These are phyloP conservation scores for Hyphopichia fennica DNA, from an alignment of 1,139 yeast genomes.

Conservation along the genomic window DNA sequence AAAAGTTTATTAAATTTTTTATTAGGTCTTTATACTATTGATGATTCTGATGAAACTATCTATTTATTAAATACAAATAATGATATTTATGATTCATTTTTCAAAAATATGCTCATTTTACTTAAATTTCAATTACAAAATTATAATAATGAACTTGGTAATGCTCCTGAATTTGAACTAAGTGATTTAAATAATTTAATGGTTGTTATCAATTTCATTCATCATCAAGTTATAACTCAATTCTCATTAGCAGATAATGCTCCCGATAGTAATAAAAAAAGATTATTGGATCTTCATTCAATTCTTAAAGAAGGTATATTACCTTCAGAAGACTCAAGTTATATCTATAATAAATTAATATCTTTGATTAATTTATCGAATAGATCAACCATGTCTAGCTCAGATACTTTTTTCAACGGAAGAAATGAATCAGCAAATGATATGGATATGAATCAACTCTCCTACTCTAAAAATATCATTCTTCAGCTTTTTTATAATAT, in stretches of 20 bases:
- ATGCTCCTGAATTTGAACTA: conserved; percentile 9
- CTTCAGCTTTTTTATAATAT: conserved; percentile 17
- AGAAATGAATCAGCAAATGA: not conserved
- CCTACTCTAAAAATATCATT: conserved; percentile 16
- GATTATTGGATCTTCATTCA: conserved; percentile 4
- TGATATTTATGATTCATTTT: conserved; percentile 4
- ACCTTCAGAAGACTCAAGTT: conserved; percentile 9
- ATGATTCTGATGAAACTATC: not conserved
- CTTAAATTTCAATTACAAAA: conserved; percentile 8
- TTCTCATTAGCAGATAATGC: conserved; percentile 2
- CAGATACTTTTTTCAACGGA: not conserved
- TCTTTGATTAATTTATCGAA: conserved; percentile 8
- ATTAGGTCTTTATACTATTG: conserved; percentile 14
- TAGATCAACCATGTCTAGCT: not conserved
- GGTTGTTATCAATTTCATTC: conserved; percentile 9
- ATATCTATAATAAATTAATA: conserved; percentile 14
- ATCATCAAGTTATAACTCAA: conserved; percentile 6
- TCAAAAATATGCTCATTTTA: conserved; percentile 8
- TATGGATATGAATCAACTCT: not conserved
- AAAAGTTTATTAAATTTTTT: conserved; percentile 19
- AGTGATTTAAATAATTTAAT: conserved; percentile 11
- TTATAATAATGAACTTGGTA: not conserved
- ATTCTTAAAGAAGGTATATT: conserved; percentile 7
- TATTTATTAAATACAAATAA: not conserved
- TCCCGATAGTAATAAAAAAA: not conserved